Evolutionary conservation across 768 basidiomycete species (phyloP), one percentile per base, ranked within the genome.

Genomic region (Suillus ampliporus): DNA sequence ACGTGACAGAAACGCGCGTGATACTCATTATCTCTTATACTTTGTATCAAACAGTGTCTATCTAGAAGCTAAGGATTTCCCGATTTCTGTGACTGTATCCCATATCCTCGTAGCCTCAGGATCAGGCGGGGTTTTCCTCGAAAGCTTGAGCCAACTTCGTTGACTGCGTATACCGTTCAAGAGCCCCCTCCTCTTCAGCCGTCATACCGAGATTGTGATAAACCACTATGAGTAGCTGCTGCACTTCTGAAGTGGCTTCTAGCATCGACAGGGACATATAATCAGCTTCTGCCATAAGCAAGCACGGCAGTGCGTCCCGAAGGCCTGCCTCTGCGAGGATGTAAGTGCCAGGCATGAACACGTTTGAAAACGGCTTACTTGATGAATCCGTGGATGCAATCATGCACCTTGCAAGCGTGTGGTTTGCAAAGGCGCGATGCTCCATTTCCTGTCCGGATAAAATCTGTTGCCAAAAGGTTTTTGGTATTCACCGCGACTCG

Each of bases 401-500:
- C 47, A 90, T 86, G 69, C 91, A 91, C 61, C 93, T 84, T 7
- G 90, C 90, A 53, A 91, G 73, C 2, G 85, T 89, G 71, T 90
- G 86, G 69, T 87, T 91, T 43, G 86, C 89, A 57, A 90, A 83
- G 15, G 88, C 93, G 53, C 91, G 84, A 61, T 88, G 89, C 71
- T 95, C 93, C 15, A 89, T 69, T 65, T 94, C 91, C 56, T 86
- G 82, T 5, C 90, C 92, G 57, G 77, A 78, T 50, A 92, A 86
- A 40, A 94, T 76, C 91, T 93, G 64, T 59, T 34, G 23, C n/a
- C 35, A 35, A 21, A 41, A 11, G 61, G 41, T 61, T 17, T 17
- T 46, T 19, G 48, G 21, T 1, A 35, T 17, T 9, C 14, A 38
- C 3, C 47, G 40, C 41, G 28, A 21, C 15, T 9, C 52, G 8